A percentile compares a stretch with the other conserved stretches of the same genome.
phyloP scores from a whole-genome alignment of 345 rosid species.

The Lepidium aucheri region DNA sequence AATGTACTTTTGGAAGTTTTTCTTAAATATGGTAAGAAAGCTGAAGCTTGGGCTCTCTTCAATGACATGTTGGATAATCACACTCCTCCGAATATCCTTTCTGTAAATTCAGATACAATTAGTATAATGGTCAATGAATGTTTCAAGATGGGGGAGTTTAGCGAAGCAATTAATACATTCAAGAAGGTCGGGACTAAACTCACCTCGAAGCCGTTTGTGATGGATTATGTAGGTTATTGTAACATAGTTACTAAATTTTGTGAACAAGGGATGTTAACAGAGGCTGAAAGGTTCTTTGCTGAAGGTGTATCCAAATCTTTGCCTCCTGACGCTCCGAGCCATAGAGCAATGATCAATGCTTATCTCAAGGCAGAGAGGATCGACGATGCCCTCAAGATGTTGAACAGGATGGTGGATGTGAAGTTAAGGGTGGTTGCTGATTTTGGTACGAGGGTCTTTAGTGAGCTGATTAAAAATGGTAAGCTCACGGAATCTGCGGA shows the following conservation, averaged over 20 bases:
- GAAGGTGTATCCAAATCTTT: conserved; percentile 56
- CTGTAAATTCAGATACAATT: conserved; percentile 81
- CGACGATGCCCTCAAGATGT: conserved; percentile 57
- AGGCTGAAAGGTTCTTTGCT: conserved; percentile 56
- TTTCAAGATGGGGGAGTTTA: conserved; percentile 60
- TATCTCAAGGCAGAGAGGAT: conserved; percentile 58
- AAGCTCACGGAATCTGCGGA: conserved; percentile 55
- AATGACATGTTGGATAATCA: conserved; percentile 85
- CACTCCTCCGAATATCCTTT: conserved; percentile 68
- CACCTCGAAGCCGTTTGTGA: conserved; percentile 63
- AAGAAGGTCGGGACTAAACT: conserved; percentile 64
- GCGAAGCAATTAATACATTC: conserved; percentile 55
- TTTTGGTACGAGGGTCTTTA: conserved; percentile 68
- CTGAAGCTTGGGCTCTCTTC: conserved; percentile 64
- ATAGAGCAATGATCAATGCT: conserved; percentile 68
- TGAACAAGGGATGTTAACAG: conserved; percentile 67
- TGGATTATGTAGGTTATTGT: conserved; percentile 79
- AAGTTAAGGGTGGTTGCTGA: conserved; percentile 80
- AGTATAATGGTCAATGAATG: conserved; percentile 88
- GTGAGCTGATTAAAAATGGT: conserved; percentile 62
- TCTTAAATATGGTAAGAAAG: conserved; percentile 58
- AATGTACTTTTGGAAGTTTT: conserved; percentile 78
- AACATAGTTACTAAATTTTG: conserved; percentile 67
- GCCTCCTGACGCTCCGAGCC: conserved; percentile 67
- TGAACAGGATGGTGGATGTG: conserved; percentile 66